Base-by-base conservation (phyloP, 2,329 filamentous ascomycete species). In the Fusarium fracticaudum region DNA sequence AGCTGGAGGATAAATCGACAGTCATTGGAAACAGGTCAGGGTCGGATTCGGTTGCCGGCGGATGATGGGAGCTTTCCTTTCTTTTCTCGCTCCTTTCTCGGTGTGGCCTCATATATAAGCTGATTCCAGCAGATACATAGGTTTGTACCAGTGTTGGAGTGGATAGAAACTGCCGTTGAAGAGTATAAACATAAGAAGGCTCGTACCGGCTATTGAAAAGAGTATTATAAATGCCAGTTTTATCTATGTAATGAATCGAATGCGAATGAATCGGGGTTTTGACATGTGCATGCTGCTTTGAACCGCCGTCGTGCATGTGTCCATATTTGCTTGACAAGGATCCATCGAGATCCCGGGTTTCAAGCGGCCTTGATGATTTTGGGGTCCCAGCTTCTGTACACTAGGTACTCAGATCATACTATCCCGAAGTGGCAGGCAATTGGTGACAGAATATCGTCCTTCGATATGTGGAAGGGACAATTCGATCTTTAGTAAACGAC, bases 401-500 rank as follows among this genome's bases (percentile, higher is more conserved):
- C 18, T 47, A 47, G 10, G 24, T 47, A 31, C 45, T 74, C 59
- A 64, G 60, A 74, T 74, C 58, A 55, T 68, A 31, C 50, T 61
- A 57, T 54, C 71, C 45, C 41, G 47, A 66, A 69, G 44, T 35
- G 50, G 54, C 31, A 50, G 47, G 44, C 24, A 70, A 43, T 50
- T 45, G 43, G 38, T 26, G 26, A 45, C 26, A 38, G 43, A 12
- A 31, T 17, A 29, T 22, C 35, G 35, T 40, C 13, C 20, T 40
- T 43, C 13, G 43, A 51, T 54, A 51, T 48, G 17, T 48, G 37
- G 29, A 29, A 53, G 41, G 12, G 20, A 44, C 38, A 50, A 40
- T 65, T 60, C 10, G 31, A 43, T 55, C 38, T 8, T 50, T 29
- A 17, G 33, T 35, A 35, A 35, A 35, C 67, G 58, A 35, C 14